These are phyloP conservation scores for Secale cereale DNA, from an alignment of 176 grass and related monocot genomes.

Conservation along the genomic window DNA sequence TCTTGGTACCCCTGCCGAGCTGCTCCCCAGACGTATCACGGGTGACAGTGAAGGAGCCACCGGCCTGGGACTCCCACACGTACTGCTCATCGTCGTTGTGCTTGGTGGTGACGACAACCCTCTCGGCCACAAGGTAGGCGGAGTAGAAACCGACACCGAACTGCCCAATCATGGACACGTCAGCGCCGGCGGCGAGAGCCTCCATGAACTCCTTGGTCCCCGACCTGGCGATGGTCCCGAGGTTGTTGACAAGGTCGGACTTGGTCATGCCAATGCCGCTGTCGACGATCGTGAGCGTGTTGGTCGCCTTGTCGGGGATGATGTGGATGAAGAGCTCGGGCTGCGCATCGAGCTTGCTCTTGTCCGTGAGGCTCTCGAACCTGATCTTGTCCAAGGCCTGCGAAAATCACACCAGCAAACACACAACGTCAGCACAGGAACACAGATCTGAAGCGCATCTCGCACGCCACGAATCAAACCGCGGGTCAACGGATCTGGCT, in stretches of 20 bases:
- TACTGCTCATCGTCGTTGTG: constrained; percentile 93
- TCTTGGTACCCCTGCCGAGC: constrained; percentile 83
- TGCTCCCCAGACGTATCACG: constrained; percentile 64
- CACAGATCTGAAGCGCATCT: not conserved
- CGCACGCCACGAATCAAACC: not conserved
- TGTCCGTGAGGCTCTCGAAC: constrained; percentile 89
- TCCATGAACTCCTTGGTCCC: constrained; percentile 96
- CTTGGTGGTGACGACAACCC: constrained; percentile 71
- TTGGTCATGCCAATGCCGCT: constrained; percentile 88
- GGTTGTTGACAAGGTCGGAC: constrained; percentile 89
- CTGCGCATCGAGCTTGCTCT: constrained; percentile 92
- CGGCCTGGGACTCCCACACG: constrained; percentile 82
- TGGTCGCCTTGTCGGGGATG: constrained; percentile 70
- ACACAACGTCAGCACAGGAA: not conserved
- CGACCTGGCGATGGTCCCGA: constrained; percentile 79
- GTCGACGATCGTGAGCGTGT: constrained; percentile 71
- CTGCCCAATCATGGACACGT: constrained; percentile 90
- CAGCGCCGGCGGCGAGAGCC: constrained; percentile 71
- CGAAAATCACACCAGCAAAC: not conserved
- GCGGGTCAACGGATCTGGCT: not conserved
- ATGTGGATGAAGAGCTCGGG: constrained; percentile 90
- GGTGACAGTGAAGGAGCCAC: constrained; percentile 75
- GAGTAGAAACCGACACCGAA: constrained; percentile 83
- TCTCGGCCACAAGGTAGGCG: constrained; percentile 70
- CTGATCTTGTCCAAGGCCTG: constrained; percentile 91